Conservation (phyloP, 225 moss, liverwort and hornwort species). For the Polytrichum commune region DNA sequence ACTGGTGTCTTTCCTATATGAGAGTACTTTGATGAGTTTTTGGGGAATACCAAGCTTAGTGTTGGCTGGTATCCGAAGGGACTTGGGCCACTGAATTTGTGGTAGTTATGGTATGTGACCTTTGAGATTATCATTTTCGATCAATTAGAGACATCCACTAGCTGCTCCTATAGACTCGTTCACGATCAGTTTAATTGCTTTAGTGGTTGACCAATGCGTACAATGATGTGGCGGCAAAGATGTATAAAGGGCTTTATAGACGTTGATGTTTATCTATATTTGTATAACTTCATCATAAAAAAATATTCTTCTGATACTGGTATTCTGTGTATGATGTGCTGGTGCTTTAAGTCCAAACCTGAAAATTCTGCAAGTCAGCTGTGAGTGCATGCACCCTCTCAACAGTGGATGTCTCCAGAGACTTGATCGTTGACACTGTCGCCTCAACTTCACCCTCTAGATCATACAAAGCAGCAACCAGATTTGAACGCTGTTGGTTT, state of each 20-base stretch:
- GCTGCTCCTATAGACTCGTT: background rate
- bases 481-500: constrained; percentile 36
- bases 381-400: constrained; percentile 8
- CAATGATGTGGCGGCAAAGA: too few species aligned
- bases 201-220: too few species aligned
- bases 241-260: too few species aligned
- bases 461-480: constrained; percentile 42
- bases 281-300: too few species aligned
- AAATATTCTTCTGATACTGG: background rate
- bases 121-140: too few species aligned
- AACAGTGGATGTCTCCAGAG: constrained; percentile 11
- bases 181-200: background rate
- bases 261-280: too few species aligned
- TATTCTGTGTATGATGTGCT: background rate
- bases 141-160: background rate
- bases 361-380: constrained; percentile 12
- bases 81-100: too few species aligned
- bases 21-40: too few species aligned
- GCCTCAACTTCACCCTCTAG: constrained; percentile 38
- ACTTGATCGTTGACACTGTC: constrained; percentile 8
- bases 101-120: too few species aligned
- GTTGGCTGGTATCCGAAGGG: too few species aligned
- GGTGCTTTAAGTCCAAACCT: background rate
- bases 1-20: too few species aligned
- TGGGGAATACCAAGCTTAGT: too few species aligned